A percentile compares a stretch with the other conserved stretches of the same genome.
These are phyloP conservation scores for Triticum urartu DNA, from an alignment of 176 grass and related monocot species.

Conservation along the genomic window DNA sequence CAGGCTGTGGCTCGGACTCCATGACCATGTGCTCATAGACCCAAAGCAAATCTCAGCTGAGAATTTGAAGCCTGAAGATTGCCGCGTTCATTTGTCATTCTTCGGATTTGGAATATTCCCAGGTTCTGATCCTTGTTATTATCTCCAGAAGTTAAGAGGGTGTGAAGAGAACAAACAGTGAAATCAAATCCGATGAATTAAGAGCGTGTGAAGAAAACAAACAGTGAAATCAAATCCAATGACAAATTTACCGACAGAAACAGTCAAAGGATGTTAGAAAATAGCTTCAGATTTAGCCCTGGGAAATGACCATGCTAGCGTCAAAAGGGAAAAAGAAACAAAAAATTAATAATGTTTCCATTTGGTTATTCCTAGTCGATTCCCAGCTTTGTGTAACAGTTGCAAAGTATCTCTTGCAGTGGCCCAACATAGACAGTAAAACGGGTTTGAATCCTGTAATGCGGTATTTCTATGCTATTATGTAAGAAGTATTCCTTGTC, in stretches of 20 bases:
- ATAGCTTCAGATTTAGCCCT: background rate
- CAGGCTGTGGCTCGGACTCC: slow-evolving; percentile 14
- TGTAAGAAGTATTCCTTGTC: background rate
- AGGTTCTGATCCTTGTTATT: background rate
- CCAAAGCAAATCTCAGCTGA: background rate
- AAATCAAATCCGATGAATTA: background rate
- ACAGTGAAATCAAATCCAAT: background rate
- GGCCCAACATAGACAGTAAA: background rate
- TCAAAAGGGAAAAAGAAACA: background rate
- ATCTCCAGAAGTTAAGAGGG: background rate
- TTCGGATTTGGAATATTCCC: background rate
- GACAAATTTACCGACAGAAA: background rate
- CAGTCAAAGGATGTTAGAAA: background rate
- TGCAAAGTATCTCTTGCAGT: background rate
- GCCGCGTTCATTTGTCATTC: background rate
- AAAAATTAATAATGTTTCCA: background rate
- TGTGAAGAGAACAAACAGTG: slow-evolving; percentile 3
- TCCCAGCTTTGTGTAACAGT: background rate
- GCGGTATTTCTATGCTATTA: background rate
- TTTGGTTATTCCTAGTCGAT: background rate
- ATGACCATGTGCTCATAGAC: background rate
- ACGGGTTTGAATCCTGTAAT: background rate
- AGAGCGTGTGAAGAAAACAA: background rate
- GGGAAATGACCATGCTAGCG: background rate
- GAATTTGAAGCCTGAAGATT: background rate